phyloP scores from a whole-genome alignment of 805 yeast genomes.

The Torulaspora gathmanii region DNA sequence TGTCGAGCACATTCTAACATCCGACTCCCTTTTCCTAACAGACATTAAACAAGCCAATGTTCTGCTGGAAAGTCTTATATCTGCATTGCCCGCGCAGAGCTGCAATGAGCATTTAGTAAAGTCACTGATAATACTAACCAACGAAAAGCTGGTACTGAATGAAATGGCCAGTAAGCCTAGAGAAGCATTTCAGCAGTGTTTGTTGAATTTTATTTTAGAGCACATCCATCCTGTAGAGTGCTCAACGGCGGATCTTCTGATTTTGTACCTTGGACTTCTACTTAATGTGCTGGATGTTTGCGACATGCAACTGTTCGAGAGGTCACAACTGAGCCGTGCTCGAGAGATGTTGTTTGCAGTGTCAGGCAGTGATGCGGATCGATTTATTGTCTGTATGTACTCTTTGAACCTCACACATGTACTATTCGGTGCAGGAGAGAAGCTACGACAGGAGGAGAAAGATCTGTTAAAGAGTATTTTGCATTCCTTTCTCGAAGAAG shows the following conservation, averaged over 20 bases:
- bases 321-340: conserved; percentile 4
- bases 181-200: conserved; percentile 1
- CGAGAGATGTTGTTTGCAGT: not conserved
- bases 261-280: conserved; percentile 21
- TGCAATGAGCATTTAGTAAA: conserved; percentile 16
- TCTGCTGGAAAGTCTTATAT: conserved; percentile 1
- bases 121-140: conserved; percentile 26
- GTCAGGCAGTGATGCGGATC: conserved; percentile 1
- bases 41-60: not conserved
- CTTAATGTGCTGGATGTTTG: conserved; percentile 12
- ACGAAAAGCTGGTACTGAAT: conserved; percentile 7
- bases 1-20: not conserved
- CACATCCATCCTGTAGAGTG: conserved; percentile 1
- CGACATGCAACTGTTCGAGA: not conserved
- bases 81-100: conserved; percentile 2
- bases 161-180: not conserved
- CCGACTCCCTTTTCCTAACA: not conserved
- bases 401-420: conserved; percentile 18
- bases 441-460: conserved; percentile 2
- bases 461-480: conserved; percentile 2
- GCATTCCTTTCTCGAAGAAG: conserved; percentile 8
- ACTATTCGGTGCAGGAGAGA: conserved; percentile 1
- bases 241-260: conserved; percentile 9
- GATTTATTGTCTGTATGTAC: conserved; percentile 12
- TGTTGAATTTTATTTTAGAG: conserved; percentile 6